phyloP scores from a whole-genome alignment of 2,329 filamentous ascomycete genomes.

The Pseudogymnoascus sp. region DNA sequence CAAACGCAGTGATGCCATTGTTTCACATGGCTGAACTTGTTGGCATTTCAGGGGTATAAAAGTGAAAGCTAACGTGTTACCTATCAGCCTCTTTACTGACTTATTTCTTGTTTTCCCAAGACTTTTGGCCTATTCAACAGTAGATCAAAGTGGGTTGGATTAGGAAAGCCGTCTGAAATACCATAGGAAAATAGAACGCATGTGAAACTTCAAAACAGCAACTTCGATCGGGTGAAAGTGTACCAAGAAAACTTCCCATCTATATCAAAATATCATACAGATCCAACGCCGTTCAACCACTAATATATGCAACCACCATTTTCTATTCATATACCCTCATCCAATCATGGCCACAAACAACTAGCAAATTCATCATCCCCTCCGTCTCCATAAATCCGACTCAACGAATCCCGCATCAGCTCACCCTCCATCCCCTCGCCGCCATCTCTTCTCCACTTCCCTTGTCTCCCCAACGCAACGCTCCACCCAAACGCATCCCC shows the following conservation, averaged over 20 bases:
- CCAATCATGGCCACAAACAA: neutral
- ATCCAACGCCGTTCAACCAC: neutral
- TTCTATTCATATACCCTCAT: neutral
- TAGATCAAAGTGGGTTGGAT: neutral
- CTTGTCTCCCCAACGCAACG: slow-evolving; percentile 28
- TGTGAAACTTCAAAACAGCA: neutral
- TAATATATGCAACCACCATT: neutral
- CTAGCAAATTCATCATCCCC: neutral
- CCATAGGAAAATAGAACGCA: neutral
- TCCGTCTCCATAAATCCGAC: neutral
- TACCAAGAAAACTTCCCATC: neutral
- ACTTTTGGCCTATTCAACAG: neutral
- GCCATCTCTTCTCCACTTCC: neutral
- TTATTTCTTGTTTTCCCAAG: neutral
- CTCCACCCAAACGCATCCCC: slow-evolving; percentile 42
- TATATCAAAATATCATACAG: neutral
- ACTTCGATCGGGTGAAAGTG: neutral
- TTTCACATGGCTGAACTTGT: neutral
- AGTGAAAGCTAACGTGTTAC: neutral
- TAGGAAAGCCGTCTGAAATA: neutral
- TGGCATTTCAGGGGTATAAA: neutral
- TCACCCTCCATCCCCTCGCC: neutral
- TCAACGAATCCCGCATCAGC: neutral
- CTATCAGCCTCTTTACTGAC: neutral
- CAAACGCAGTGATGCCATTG: neutral